Percentiles rank a stretch among this genome's conserved stretches.
phyloP scores from a whole-genome alignment of 345 rosid species.

The Salix dunnii region DNA sequence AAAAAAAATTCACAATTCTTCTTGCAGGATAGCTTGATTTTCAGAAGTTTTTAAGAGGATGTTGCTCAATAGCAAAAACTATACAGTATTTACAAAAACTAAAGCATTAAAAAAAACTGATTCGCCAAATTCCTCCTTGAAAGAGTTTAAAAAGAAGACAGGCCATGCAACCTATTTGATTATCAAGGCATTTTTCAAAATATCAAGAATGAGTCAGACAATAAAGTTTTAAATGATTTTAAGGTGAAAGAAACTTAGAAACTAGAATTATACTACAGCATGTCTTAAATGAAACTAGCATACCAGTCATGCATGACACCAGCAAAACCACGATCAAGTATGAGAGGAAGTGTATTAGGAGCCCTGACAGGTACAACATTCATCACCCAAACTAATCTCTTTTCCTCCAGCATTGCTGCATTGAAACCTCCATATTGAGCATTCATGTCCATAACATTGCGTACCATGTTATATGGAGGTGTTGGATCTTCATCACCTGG shows the following conservation, averaged over 20 bases:
- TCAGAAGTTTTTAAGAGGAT: neutral
- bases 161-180: neutral
- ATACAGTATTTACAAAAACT: neutral
- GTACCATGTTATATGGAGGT: conserved; percentile 94
- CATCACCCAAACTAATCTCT: conserved; percentile 89
- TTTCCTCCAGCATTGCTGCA: conserved; percentile 68
- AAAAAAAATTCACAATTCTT: neutral
- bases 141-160: neutral
- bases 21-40: neutral
- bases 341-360: conserved; percentile 74
- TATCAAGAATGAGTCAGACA: neutral
- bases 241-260: neutral
- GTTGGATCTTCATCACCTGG: conserved; percentile 98
- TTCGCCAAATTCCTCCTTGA: neutral
- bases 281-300: neutral
- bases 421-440: conserved; percentile 86
- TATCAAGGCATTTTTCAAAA: neutral
- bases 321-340: conserved; percentile 80
- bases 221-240: neutral
- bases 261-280: neutral
- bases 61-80: neutral
- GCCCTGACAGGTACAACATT: conserved; percentile 83
- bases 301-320: conserved; percentile 97
- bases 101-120: neutral
- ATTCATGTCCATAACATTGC: conserved; percentile 98